These are phyloP conservation scores for Arxiozyma bovina DNA, from an alignment of 1,139 yeast species.

Conservation along the genomic window DNA sequence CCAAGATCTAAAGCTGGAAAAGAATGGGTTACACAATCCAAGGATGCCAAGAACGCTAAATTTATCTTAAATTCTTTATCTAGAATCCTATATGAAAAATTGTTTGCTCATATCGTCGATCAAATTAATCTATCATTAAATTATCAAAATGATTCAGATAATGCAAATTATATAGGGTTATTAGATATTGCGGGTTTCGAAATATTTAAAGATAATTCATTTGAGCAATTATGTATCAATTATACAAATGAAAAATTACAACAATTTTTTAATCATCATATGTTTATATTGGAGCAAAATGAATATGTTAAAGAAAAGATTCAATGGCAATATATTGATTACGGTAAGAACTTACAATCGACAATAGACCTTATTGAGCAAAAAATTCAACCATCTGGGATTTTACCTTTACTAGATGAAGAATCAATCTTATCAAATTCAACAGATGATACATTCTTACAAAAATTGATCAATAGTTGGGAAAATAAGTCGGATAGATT, in stretches of 20 bases:
- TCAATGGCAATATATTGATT: conserved; percentile 93
- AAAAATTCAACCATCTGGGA: conserved; percentile 60
- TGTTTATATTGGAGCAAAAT: conserved; percentile 93
- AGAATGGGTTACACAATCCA: conserved; percentile 74
- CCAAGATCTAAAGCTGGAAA: conserved; percentile 91
- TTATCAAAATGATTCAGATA: conserved; percentile 29
- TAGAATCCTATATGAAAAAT: conserved; percentile 74
- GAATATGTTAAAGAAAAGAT: conserved; percentile 90
- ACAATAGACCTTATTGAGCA: conserved; percentile 88
- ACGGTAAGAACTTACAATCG: conserved; percentile 93
- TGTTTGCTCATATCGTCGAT: conserved; percentile 70
- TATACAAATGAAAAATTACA: conserved; percentile 94
- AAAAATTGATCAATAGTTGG: conserved; percentile 63
- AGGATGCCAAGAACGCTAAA: conserved; percentile 72
- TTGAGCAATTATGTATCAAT: conserved; percentile 94
- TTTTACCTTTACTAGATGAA: conserved; percentile 84
- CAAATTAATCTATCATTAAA: conserved; percentile 67
- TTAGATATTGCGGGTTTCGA: conserved; percentile 97
- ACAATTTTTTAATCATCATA: conserved; percentile 95
- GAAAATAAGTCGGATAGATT: conserved; percentile 52
- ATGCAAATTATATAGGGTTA: conserved; percentile 73
- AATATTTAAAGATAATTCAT: conserved; percentile 81
- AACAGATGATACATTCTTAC: conserved; percentile 72
- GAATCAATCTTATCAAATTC: conserved; percentile 94
- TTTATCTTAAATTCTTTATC: conserved; percentile 81